A percentile compares a stretch with the other conserved stretches of the same genome.
phyloP scores from a whole-genome alignment of 2,329 filamentous ascomycete genomes.

The Pseudogymnoascus sp. region DNA sequence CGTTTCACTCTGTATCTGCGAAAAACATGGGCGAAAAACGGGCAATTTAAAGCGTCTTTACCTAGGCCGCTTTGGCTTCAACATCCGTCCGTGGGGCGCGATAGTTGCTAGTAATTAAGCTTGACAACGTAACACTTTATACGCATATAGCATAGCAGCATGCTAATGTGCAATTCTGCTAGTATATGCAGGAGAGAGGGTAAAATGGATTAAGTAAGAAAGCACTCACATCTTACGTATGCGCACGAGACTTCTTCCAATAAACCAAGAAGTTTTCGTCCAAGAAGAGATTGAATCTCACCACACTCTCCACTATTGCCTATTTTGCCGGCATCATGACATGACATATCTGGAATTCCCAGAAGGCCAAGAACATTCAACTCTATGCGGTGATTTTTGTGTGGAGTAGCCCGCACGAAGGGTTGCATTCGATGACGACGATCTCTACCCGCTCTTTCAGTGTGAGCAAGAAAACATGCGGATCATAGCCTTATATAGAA shows the following conservation, averaged over 20 bases:
- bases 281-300: not conserved
- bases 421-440: not conserved
- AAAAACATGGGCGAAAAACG: not conserved
- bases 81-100: not conserved
- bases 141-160: not conserved
- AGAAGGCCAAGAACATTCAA: not conserved
- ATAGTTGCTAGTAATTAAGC: not conserved
- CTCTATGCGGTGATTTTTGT: not conserved
- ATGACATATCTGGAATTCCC: not conserved
- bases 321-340: not conserved
- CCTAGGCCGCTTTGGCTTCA: slow-evolving; percentile 4
- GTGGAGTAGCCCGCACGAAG: not conserved
- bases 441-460: not conserved
- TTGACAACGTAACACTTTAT: not conserved
- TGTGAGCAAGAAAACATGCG: not conserved
- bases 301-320: not conserved
- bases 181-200: slow-evolving; percentile 1
- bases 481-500: slow-evolving; percentile 3
- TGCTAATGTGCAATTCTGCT: slow-evolving; percentile 4
- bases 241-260: not conserved
- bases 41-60: not conserved
- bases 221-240: not conserved
- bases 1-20: not conserved
- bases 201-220: not conserved
- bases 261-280: not conserved